Base-by-base conservation (phyloP, 768 basidiomycete genomes). In the Suillus subalutaceus region DNA sequence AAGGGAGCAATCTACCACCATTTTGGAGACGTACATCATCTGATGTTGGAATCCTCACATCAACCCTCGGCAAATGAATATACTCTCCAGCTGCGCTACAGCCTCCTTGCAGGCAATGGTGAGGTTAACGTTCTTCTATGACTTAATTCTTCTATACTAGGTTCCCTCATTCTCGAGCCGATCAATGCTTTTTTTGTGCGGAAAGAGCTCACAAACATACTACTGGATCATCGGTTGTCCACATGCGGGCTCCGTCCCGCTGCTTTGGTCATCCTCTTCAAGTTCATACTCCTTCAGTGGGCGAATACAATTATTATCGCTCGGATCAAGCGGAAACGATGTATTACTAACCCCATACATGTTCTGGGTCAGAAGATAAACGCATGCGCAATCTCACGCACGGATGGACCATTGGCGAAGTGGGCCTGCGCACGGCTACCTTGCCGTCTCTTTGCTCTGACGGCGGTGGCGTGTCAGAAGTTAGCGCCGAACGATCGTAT, bases 21-120 rank as follows among this genome's bases (percentile, higher is more conserved):
- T 58, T 58, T 40, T 59, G 40, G 58, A 59, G 58, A 59, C 40
- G 57, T 59, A 59, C 57, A 38, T 10, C 26, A 59, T 59, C 23
- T 41, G 41, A 60, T 60, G 26, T 43, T 60, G 59, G 41, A 30
- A 60, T 59, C 9, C 38, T 59, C 38, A 18, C 20, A 8, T 56
- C 41, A 20, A 60, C 41, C 59, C 30, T 44, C 26, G 59, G 41
- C 18, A 60, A 60, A 60, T 60, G 59, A 60, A 60, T 13, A 6
- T 43, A 60, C 41, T 38, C 30, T 43, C 59, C 30, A 60, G 41
- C 26, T 60, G 41, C 12, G 59, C 26, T 60, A 60, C 59, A 60
- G 59, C 59, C 59, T 60, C 59, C 59, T 60, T 60, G 59, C 59
- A 60, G 59, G 59, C 37, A 60, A 43, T 60, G 59, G 59, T 43